Percentiles rank a stretch among this genome's conserved stretches.
phyloP scores from a whole-genome alignment of 2,329 filamentous ascomycete species.

The Ascochyta clinopodiicola region DNA sequence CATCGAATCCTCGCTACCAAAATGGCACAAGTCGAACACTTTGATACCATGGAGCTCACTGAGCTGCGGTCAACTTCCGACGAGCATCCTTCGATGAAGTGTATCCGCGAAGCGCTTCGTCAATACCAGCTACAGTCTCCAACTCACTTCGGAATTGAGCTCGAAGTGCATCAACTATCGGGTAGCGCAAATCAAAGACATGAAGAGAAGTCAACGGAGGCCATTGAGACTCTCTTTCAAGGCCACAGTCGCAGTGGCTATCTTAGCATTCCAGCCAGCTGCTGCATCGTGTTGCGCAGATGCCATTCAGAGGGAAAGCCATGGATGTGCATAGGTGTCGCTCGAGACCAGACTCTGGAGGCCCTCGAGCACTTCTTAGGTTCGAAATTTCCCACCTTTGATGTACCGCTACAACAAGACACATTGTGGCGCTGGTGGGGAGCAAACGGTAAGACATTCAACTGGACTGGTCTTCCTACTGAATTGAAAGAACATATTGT shows the following conservation, averaged over 20 bases:
- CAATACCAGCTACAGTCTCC: not conserved
- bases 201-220: not conserved
- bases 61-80: not conserved
- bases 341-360: not conserved
- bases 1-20: too few relatives aligned
- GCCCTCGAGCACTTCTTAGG: slow-evolving; percentile 12
- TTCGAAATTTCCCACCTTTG: slow-evolving; percentile 3
- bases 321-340: not conserved
- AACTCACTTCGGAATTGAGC: not conserved
- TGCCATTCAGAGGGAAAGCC: not conserved
- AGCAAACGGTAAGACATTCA: slow-evolving; percentile 32
- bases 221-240: not conserved
- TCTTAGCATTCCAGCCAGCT: not conserved
- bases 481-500: slow-evolving; percentile 39
- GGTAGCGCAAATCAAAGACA: accelerated
- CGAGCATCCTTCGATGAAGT: not conserved
- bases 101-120: not conserved
- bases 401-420: not conserved
- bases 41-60: too few relatives aligned
- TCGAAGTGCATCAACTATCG: not conserved
- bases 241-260: not conserved
- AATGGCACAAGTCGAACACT: too few relatives aligned
- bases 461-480: slow-evolving; percentile 32
- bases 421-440: slow-evolving; percentile 30
- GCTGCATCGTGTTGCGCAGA: not conserved